Percentiles rank a stretch among this genome's conserved stretches.
These are phyloP conservation scores for Podosphaera xanthii DNA, from an alignment of 2,329 filamentous ascomycete species.

Conservation along the genomic window DNA sequence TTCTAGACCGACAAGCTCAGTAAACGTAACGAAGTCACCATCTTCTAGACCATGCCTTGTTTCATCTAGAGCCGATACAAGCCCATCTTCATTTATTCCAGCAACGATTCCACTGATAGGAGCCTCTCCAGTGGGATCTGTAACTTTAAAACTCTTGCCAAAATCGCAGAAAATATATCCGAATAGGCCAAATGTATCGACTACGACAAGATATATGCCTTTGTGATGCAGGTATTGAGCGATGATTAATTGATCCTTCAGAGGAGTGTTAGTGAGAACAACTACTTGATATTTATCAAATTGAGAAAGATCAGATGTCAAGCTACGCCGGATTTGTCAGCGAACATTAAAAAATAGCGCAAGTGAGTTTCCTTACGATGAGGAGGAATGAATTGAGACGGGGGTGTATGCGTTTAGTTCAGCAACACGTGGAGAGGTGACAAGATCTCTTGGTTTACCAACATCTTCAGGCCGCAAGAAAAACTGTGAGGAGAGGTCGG, in stretches of 20 bases:
- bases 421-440: constrained; percentile 70
- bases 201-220: constrained; percentile 70
- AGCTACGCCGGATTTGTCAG: constrained; percentile 22
- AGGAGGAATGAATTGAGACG: constrained; percentile 48
- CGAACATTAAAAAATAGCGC: not conserved
- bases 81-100: constrained; percentile 65
- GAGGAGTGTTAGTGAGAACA: constrained; percentile 64
- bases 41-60: constrained; percentile 88
- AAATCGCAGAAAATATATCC: constrained; percentile 96
- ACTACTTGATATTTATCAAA: constrained; percentile 84
- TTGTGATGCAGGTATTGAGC: constrained; percentile 89
- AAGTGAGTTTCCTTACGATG: constrained; percentile 20
- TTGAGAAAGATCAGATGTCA: constrained; percentile 55
- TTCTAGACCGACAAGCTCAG: constrained; percentile 83
- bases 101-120: constrained; percentile 74
- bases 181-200: constrained; percentile 84
- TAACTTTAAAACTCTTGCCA: constrained; percentile 75
- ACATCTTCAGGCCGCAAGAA: constrained; percentile 77
- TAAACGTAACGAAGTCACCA: constrained; percentile 88
- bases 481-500: constrained; percentile 91
- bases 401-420: constrained; percentile 95
- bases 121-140: constrained; percentile 78
- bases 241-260: constrained; percentile 61
- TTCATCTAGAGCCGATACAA: constrained; percentile 86
- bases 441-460: constrained; percentile 71